Evolutionary conservation across 1,284 basidiomycete species (phyloP).

Genomic region (Puccinia hordei): DNA sequence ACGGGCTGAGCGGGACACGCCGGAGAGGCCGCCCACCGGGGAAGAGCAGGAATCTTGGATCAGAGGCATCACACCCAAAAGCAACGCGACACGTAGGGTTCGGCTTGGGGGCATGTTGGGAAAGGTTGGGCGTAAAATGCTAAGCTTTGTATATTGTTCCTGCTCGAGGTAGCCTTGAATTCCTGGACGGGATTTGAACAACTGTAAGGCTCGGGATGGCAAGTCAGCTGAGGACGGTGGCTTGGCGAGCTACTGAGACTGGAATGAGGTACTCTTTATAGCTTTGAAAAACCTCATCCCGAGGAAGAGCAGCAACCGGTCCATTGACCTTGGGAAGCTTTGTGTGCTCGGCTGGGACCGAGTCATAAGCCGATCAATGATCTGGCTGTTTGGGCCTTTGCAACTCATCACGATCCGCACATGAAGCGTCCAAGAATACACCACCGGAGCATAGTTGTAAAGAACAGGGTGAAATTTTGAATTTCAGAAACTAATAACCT

Average conservation of each 20-base stretch:
- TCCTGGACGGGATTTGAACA: neutral
- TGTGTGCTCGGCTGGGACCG: too few species aligned
- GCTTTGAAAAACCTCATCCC: neutral
- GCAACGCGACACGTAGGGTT: constrained; percentile 3
- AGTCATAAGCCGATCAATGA: too few species aligned
- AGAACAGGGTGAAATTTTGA: too few species aligned
- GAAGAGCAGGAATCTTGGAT: neutral
- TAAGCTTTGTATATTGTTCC: neutral
- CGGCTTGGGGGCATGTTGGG: neutral
- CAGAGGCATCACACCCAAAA: constrained; percentile 8
- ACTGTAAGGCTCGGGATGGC: neutral
- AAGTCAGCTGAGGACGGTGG: neutral
- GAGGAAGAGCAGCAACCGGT: neutral
- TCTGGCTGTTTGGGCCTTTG: too few species aligned
- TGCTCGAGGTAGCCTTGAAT: neutral
- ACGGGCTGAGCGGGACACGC: neutral
- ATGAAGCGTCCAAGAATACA: too few species aligned
- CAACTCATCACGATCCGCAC: too few species aligned
- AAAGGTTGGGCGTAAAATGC: neutral
- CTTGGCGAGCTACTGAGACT: neutral
- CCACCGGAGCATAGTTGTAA: too few species aligned
- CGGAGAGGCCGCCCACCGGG: neutral
- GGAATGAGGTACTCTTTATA: neutral
- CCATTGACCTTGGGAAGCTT: too few species aligned
- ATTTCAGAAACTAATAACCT: too few species aligned